Base-by-base conservation (phyloP, 305 asterid species). In the Caryopteris hybrid region DNA sequence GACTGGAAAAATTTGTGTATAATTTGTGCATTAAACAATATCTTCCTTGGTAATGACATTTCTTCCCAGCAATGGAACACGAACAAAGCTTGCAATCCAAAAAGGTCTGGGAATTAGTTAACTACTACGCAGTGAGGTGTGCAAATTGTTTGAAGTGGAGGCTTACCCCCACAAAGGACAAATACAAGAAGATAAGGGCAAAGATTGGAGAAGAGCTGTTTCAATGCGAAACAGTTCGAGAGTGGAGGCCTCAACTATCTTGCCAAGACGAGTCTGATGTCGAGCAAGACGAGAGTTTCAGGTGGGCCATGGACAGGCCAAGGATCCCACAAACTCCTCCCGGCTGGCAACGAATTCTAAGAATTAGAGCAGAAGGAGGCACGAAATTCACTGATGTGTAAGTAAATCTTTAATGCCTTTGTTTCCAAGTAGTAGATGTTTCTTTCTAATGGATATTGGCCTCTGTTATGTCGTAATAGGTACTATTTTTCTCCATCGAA, bases 81-180 rank as follows among this genome's bases (percentile, higher is more conserved):
- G 60, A 63, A 23, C 61, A 57, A 47, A 27, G 3, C 12, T 4
- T 10, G 29, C 29, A 60, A 16, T 23, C 70, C n/a, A 77, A 74
- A 48, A 71, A 45, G 65, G 82, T 80, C 2, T 80, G 85, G 85
- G 86, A 81, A 17, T 81, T 81, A 0, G 78, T 76, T 2, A 61
- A 62, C 57, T 21, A 20, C 0, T 81, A 78, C 7, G 36, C 88
- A 7, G 86, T 88, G 23, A 83, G 83, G 43, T 90, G 97, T 7
- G 84, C 75, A 0, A 55, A 48, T 25, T 90, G 96, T 74, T 85
- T 79, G 1, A 88, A 90, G 76, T 90, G 94, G 97, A 74, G 92
- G 74, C 80, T 84, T 52, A 80, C 84, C 56, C 97, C 90, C 1
- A 47, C 86, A 4, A 85, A 86, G 72, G 85, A 88, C 18, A 88